Conservation (phyloP, 306 rosid species). For the Gynostemma pentaphyllum region DNA sequence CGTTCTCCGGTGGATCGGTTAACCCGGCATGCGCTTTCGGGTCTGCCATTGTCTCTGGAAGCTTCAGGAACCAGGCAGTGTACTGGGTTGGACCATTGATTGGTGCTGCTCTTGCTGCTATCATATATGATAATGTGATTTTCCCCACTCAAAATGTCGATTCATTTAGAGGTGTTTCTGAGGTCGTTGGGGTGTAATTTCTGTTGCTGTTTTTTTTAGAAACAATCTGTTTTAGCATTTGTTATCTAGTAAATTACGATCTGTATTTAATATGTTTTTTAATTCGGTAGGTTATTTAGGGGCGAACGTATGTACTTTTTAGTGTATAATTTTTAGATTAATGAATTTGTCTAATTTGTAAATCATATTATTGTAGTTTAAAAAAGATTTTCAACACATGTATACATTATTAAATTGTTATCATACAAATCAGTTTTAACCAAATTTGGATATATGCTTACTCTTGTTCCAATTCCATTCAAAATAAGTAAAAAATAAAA, state of each 20-base stretch:
- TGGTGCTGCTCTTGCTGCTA: slow-evolving; percentile 65
- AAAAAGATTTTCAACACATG: too few species aligned
- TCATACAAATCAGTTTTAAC: too few species aligned
- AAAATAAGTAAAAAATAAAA: too few species aligned
- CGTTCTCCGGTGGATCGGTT: slow-evolving; percentile 82
- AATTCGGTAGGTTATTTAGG: too few species aligned
- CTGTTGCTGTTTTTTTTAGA: background rate
- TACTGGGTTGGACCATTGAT: slow-evolving; percentile 91
- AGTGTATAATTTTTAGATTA: too few species aligned
- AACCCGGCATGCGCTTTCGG: slow-evolving; percentile 95
- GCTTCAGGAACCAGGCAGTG: slow-evolving; percentile 79
- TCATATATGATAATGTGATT: slow-evolving; percentile 55
- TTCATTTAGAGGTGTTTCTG: slow-evolving; percentile 20
- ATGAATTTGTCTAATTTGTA: too few species aligned
- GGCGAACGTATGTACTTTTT: too few species aligned
- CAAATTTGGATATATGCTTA: too few species aligned
- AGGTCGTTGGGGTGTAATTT: slow-evolving; percentile 26
- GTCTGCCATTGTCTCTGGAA: slow-evolving; percentile 48
- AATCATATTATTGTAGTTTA: too few species aligned
- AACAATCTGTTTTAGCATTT: background rate
- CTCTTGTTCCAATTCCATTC: too few species aligned
- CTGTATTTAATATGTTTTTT: background rate
- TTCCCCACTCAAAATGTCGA: slow-evolving; percentile 26
- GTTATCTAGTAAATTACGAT: background rate
- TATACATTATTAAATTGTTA: too few species aligned